phyloP scores from a whole-genome alignment of 306 rosid species.

The Delonix regia region DNA sequence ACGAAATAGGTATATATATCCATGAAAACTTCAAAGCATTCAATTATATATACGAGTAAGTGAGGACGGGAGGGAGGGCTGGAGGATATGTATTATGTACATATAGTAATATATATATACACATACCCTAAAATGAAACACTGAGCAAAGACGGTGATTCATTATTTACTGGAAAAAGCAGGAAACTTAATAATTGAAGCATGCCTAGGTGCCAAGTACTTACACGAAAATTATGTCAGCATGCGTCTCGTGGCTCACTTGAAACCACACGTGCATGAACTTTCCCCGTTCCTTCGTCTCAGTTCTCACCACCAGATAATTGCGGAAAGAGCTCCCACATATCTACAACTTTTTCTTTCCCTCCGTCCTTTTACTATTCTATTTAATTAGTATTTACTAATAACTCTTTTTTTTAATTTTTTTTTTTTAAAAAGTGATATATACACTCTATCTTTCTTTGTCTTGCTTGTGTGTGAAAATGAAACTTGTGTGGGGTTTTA shows the following conservation, averaged over 20 bases:
- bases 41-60: neutral
- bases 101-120: neutral
- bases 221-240: constrained; percentile 30
- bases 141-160: neutral
- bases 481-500: neutral
- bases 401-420: neutral
- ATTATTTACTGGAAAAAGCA: constrained; percentile 1
- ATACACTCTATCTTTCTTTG: neutral
- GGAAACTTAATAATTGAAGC: constrained; percentile 26
- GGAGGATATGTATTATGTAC: neutral
- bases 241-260: constrained; percentile 43
- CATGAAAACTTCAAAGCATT: neutral
- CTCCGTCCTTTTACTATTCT: neutral
- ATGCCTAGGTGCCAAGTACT: neutral
- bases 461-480: constrained; percentile 10
- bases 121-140: neutral
- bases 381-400: too few species aligned
- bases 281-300: neutral
- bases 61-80: too few species aligned
- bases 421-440: neutral
- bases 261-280: constrained; percentile 51
- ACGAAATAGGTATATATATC: neutral
- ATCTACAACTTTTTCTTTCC: neutral
- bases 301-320: neutral
- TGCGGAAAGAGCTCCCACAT: neutral